Evolutionary conservation across 257 asterid genomes (phyloP).

Genomic region (Echium plantagineum): DNA sequence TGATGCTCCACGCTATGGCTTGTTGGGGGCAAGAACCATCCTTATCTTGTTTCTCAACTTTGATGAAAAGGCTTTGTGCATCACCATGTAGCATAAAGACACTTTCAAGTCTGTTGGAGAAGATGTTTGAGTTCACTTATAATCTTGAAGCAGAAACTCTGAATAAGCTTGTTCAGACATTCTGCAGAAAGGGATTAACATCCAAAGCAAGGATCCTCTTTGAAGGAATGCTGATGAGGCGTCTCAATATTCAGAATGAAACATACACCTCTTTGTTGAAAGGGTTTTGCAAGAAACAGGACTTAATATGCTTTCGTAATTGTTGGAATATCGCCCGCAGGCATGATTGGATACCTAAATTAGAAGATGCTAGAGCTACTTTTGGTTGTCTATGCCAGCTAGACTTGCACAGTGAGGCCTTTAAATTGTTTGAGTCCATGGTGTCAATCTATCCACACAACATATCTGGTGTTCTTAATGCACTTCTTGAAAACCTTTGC

Average conservation of each 20-base stretch:
- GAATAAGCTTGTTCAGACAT: conserved; percentile 48
- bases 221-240: conserved; percentile 45
- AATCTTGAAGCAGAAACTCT: conserved; percentile 43
- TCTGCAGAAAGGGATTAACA: conserved; percentile 43
- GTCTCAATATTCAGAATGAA: conserved; percentile 25
- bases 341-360: conserved; percentile 54
- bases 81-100: conserved; percentile 23
- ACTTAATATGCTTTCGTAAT: conserved; percentile 32
- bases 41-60: conserved; percentile 27
- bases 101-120: conserved; percentile 28
- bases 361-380: conserved; percentile 39
- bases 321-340: conserved; percentile 32
- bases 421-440: conserved; percentile 44
- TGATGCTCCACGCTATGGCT: conserved; percentile 45
- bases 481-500: conserved; percentile 43
- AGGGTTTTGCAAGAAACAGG: conserved; percentile 43
- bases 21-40: conserved; percentile 75
- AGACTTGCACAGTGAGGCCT: conserved; percentile 39
- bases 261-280: conserved; percentile 42
- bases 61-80: conserved; percentile 31
- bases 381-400: conserved; percentile 35
- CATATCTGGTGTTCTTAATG: conserved; percentile 14
- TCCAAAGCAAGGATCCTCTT: conserved; percentile 39
- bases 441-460: conserved; percentile 16
- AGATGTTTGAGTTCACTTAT: conserved; percentile 24